phyloP scores from a whole-genome alignment of 768 basidiomycete genomes.

The Serpula lacrymans region DNA sequence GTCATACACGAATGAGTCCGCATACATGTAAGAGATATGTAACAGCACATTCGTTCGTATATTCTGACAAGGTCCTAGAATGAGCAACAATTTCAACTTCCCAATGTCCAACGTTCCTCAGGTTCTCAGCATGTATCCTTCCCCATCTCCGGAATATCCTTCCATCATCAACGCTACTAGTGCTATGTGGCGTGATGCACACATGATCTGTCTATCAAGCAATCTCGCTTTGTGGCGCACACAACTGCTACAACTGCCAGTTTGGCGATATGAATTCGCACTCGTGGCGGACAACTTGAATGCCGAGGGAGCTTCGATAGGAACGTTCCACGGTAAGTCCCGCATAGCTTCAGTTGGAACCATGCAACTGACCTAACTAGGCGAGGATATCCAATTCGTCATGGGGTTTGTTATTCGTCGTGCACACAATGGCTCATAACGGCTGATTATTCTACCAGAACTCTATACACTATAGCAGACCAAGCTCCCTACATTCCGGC shows the following conservation, averaged over 20 bases:
- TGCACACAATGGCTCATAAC: neutral
- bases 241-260: constrained; percentile 14
- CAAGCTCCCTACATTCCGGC: constrained; percentile 18
- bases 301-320: constrained; percentile 15
- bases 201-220: constrained; percentile 21
- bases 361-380: constrained; percentile 2
- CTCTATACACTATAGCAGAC: constrained; percentile 3
- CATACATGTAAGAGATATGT: constrained; percentile 13
- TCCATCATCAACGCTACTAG: constrained; percentile 19
- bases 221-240: constrained; percentile 19
- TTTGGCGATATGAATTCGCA: constrained; percentile 24
- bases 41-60: neutral
- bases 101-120: constrained; percentile 18
- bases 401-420: constrained; percentile 11
- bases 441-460: neutral
- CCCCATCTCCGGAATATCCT: constrained; percentile 15
- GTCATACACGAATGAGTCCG: constrained; percentile 15
- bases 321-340: constrained; percentile 18
- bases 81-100: constrained; percentile 21
- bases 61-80: neutral
- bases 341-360: neutral
- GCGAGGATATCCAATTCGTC: constrained; percentile 23
- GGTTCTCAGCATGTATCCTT: constrained; percentile 17
- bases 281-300: constrained; percentile 21
- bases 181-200: constrained; percentile 22